A percentile compares a stretch with the other conserved stretches of the same genome.
phyloP scores from a whole-genome alignment of 2,329 filamentous ascomycete species.

The Neonectria magnoliae region DNA sequence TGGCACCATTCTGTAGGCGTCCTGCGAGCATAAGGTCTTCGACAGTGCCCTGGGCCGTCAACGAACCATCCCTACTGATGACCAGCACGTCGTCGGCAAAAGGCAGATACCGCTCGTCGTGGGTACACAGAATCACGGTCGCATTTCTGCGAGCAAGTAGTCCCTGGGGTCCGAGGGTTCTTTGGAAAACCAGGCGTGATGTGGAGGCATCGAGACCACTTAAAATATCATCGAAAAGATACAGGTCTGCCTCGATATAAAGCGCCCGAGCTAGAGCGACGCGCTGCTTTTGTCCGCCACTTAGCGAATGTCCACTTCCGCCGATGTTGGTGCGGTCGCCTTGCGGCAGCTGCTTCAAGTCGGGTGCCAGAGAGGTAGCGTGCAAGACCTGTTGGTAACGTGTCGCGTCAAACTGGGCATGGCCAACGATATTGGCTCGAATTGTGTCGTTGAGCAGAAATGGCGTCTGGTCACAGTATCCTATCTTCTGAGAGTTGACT shows the following conservation, averaged over 20 bases:
- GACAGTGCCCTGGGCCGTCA: background rate
- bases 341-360: constrained; percentile 34
- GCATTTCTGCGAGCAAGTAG: constrained; percentile 4
- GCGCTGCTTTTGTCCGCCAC: background rate
- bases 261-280: constrained; percentile 41
- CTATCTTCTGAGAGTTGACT: constrained; percentile 24
- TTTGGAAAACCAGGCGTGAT: constrained; percentile 29
- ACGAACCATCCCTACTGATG: background rate
- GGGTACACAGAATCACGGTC: constrained; percentile 7
- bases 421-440: constrained; percentile 51
- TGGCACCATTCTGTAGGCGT: background rate
- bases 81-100: constrained; percentile 21
- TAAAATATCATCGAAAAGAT: constrained; percentile 41
- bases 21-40: constrained; percentile 14
- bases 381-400: constrained; percentile 50
- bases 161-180: constrained; percentile 27
- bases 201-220: constrained; percentile 42
- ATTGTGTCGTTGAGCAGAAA: constrained; percentile 50
- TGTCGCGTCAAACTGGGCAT: constrained; percentile 41
- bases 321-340: background rate
- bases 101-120: constrained; percentile 25
- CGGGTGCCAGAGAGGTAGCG: constrained; percentile 45
- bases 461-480: constrained; percentile 47
- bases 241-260: constrained; percentile 36
- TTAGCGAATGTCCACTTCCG: background rate